Base-by-base conservation (phyloP, 1,139 yeast genomes). In the Hemisphaericaspora subhashii region DNA sequence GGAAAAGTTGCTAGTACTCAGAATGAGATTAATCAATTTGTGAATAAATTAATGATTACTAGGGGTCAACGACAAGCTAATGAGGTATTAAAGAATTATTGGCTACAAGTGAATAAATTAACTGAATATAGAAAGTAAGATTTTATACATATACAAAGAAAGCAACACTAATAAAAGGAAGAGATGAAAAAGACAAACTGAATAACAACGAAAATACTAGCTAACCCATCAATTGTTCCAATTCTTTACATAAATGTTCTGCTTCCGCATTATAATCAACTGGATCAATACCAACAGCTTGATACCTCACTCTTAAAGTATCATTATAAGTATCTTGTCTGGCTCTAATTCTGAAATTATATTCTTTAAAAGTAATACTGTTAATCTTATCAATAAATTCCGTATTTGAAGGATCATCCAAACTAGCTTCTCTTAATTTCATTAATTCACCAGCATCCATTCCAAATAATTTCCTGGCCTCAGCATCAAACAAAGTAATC, bases 401-500 rank as follows among this genome's bases (percentile, higher is more conserved):
- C 3, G 58, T 64, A 13, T 72, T 72, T 36, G 74, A 76, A 24
- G 63, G 65, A n/a, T 61, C 58, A 10, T 53, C 57, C 24, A 49
- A 58, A 21, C 57, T 54, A 13, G 57, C 70, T 16, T 73, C 74
- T 54, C 76, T 76, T 47, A 80, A 54, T 33, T 68, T 68, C 39
- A 74, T 62, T 45, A 90, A 64, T 35, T 85, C 88, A 34, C 77
- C 72, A 1, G 98, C 98, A 24, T 79, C 64, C 33, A 72, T 64
- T 3, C 89, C 92, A 39, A 92, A 64, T 35, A 94, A 63, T 47
- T 71, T 69, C 35, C 70, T 72, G 1, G 95, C 98, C 49, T 84
- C 86, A 25, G 84, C 92, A 58, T 92, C 96, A 57, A 94, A 94
- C 41, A 86, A 70, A 0, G 95, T 84, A 25, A 86, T 67, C 96